These are phyloP conservation scores for Paramecium bursaria DNA, from an alignment of 73 alveolate genomes.

Conservation along the genomic window DNA sequence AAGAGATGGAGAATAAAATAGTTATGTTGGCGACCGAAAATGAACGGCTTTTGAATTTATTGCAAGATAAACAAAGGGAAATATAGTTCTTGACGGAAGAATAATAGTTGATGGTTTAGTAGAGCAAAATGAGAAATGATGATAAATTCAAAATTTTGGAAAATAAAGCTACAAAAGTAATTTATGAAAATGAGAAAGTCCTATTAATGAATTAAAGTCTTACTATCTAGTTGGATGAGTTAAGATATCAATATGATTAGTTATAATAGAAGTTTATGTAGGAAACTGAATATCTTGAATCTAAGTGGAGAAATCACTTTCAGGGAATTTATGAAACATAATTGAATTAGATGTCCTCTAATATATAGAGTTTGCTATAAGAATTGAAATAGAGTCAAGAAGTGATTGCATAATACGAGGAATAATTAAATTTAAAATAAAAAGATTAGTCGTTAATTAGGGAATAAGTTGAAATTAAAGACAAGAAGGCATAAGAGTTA, in stretches of 20 bases:
- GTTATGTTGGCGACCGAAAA: conserved; percentile 57
- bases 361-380: conserved; percentile 4
- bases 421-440: not conserved
- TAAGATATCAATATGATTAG: conserved; percentile 16
- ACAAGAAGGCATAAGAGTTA: conserved; percentile 17
- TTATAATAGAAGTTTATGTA: conserved; percentile 9
- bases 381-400: conserved; percentile 39
- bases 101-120: not conserved
- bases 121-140: not conserved
- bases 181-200: conserved; percentile 48
- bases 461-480: conserved; percentile 39
- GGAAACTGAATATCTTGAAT: conserved; percentile 29
- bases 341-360: not conserved
- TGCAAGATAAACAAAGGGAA: conserved; percentile 42
- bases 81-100: conserved; percentile 21
- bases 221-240: conserved; percentile 19
- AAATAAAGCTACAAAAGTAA: conserved; percentile 49
- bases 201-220: conserved; percentile 55
- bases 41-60: conserved; percentile 7
- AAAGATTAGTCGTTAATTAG: not conserved
- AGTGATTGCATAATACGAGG: conserved; percentile 14
- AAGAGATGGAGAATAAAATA: conserved; percentile 50
- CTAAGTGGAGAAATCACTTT: conserved; percentile 47
- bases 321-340: conserved; percentile 11
- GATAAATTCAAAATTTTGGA: conserved; percentile 23